Evolutionary conservation across 2,329 filamentous ascomycete genomes (phyloP), one percentile per base, ranked within the genome.

Genomic region (Apiospora malaysiana): DNA sequence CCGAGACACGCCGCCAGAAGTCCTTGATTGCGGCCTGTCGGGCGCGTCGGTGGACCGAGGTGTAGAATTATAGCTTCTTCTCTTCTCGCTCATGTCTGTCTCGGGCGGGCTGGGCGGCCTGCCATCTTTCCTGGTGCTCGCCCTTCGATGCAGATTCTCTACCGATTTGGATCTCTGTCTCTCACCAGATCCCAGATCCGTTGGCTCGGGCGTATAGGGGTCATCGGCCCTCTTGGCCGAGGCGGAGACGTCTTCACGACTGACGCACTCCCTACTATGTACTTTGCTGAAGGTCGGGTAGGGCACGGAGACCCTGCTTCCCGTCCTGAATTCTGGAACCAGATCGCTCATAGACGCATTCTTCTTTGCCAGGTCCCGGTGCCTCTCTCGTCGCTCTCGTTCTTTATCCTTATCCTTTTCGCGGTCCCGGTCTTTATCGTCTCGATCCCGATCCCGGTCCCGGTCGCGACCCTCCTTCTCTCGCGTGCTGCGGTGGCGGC

Each of bases 251-350:
- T 89, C 85, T 65, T 91, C 88, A 69, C 85, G 85, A 78, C 89
- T 91, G 69, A 97, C 89, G 63, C 90, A 89, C 83, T 98, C 95
- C 81, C 94, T 96, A 85, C 94, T 97, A 81, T 97, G 94, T 16
- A 93, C 93, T 82, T 97, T 98, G 82, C 77, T 80, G 73, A 80
- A 80, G 68, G 65, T 74, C 37, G 79, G 79, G 68, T 80, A 80
- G 23, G 78, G 78, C 69, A 80, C 69, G 74, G 77, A 79, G 71
- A 79, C 73, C 69, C 78, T 74, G 73, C 78, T 80, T 70, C 74
- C 73, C 37, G 72, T 66, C 51, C 73, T 75, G 66, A 80, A 71
- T 71, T 80, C 79, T 66, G 79, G 78, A 4, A 79, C 76, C 27
- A 80, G 73, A 56, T 80, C 78, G 65, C 68, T 78, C 78, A 79